Evolutionary conservation across 371 early-diverging fungal genomes (phyloP).

Genomic region (Lichtheimia ornata): DNA sequence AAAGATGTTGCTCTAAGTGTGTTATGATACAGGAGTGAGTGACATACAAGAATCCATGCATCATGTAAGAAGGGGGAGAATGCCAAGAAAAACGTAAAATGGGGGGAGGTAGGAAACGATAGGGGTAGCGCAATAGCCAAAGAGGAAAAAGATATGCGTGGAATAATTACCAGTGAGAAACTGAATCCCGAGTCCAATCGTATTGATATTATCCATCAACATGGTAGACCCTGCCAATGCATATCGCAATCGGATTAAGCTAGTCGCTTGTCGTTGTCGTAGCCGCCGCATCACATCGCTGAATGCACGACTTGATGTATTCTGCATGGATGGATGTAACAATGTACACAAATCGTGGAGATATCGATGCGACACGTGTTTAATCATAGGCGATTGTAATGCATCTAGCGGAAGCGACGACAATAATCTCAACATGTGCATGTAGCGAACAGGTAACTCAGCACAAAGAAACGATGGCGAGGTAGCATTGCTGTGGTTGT

Average conservation of each 20-base stretch:
- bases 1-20: slow-evolving; percentile 58
- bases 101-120: too few relatives aligned
- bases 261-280: slow-evolving; percentile 37
- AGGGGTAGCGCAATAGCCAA: not conserved
- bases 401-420: slow-evolving; percentile 42
- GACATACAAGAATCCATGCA: not conserved
- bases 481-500: slow-evolving; percentile 28
- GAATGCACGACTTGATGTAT: slow-evolving; percentile 44
- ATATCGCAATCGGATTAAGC: slow-evolving; percentile 44
- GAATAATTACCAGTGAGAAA: slow-evolving; percentile 49
- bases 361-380: slow-evolving; percentile 44
- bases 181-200: slow-evolving; percentile 63
- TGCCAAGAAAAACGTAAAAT: slow-evolving; percentile 13
- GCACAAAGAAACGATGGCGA: slow-evolving; percentile 65
- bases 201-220: slow-evolving; percentile 47
- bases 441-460: slow-evolving; percentile 71
- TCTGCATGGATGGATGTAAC: slow-evolving; percentile 37
- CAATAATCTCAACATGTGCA: slow-evolving; percentile 59
- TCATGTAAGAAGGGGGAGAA: not conserved
- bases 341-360: slow-evolving; percentile 44
- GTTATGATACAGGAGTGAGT: slow-evolving; percentile 5
- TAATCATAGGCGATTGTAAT: slow-evolving; percentile 34
- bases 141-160: slow-evolving; percentile 2
- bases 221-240: slow-evolving; percentile 25
- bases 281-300: slow-evolving; percentile 37